Percentiles rank a stretch among this genome's conserved stretches.
Conservation (phyloP, 2,329 filamentous ascomycete species). For the Trichoderma oligosporum region DNA sequence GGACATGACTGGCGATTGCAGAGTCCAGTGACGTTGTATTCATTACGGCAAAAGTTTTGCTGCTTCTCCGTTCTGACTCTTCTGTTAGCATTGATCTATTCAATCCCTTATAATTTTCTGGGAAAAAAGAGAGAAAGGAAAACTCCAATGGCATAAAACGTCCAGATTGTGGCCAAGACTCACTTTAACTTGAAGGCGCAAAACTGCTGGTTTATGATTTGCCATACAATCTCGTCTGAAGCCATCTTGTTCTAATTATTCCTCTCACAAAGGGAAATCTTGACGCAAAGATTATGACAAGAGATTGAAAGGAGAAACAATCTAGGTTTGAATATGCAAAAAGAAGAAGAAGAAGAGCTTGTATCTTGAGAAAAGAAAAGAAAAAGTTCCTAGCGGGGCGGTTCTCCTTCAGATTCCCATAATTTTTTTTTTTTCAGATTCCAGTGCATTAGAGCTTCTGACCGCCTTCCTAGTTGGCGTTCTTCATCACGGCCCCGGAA, state of each 20-base stretch:
- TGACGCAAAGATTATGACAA: not conserved
- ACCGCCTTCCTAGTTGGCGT: slow-evolving; percentile 26
- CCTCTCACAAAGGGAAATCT: not conserved
- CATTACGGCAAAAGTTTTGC: slow-evolving; percentile 93
- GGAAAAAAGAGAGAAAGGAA: not conserved
- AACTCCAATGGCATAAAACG: not conserved
- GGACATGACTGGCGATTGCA: slow-evolving; percentile 87
- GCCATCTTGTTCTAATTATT: slow-evolving; percentile 55
- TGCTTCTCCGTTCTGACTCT: slow-evolving; percentile 67
- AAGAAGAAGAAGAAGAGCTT: too few species aligned
- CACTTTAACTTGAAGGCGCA: slow-evolving; percentile 94
- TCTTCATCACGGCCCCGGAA: slow-evolving; percentile 21
- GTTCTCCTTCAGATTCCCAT: slow-evolving; percentile 20
- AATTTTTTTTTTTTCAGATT: slow-evolving; percentile 25
- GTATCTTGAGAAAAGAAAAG: slow-evolving; percentile 19
- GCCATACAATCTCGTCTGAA: slow-evolving; percentile 96
- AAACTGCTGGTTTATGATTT: slow-evolving; percentile 92
- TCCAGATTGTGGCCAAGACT: slow-evolving; percentile 27
- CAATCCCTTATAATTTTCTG: not conserved
- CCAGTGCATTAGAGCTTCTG: slow-evolving; percentile 5
- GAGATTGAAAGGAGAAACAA: not conserved
- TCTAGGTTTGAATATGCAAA: not conserved
- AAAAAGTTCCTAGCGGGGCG: slow-evolving; percentile 23
- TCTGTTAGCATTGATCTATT: not conserved
- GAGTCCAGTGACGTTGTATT: slow-evolving; percentile 80